A percentile compares a stretch with the other conserved stretches of the same genome.
Evolutionary conservation across 2,329 filamentous ascomycete species (phyloP).

Genomic region (Clonostachys chloroleuca): DNA sequence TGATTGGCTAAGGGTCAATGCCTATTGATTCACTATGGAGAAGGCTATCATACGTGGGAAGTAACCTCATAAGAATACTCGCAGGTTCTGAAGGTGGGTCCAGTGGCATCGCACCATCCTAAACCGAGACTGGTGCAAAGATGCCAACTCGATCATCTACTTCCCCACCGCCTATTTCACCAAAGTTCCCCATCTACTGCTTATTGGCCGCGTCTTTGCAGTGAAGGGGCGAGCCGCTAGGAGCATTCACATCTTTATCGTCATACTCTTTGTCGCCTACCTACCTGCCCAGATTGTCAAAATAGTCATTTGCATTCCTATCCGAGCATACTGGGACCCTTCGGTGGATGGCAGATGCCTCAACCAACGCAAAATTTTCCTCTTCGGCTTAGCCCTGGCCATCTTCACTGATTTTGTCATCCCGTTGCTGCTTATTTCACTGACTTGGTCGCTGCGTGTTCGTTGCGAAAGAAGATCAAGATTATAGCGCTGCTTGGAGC

Average conservation of each 20-base stretch:
- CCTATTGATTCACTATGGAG: background rate
- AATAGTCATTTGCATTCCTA: constrained; percentile 13
- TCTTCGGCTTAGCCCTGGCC: constrained; percentile 11
- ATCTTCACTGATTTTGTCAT: constrained; percentile 22
- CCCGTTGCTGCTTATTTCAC: constrained; percentile 19
- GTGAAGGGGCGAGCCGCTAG: constrained; percentile 14
- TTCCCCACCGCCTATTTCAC: constrained; percentile 18
- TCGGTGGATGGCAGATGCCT: constrained; percentile 16
- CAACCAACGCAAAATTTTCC: constrained; percentile 22
- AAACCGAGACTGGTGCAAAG: too few relatives aligned
- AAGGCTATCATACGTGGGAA: background rate
- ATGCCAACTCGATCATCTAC: constrained; percentile 18
- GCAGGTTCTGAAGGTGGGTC: background rate
- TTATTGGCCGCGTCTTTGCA: constrained; percentile 23
- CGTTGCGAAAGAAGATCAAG: constrained; percentile 18
- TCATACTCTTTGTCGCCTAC: constrained; percentile 15
- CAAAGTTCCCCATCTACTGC: constrained; percentile 22
- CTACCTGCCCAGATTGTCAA: constrained; percentile 18
- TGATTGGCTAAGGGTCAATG: too few relatives aligned
- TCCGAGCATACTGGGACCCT: constrained; percentile 16
- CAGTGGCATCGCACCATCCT: too few relatives aligned
- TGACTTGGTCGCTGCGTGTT: constrained; percentile 18
- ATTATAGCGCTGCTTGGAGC: constrained; percentile 19
- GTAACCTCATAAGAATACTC: background rate
- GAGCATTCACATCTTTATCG: constrained; percentile 19